phyloP scores from a whole-genome alignment of 306 rosid genomes.

The Sophora flavescens region DNA sequence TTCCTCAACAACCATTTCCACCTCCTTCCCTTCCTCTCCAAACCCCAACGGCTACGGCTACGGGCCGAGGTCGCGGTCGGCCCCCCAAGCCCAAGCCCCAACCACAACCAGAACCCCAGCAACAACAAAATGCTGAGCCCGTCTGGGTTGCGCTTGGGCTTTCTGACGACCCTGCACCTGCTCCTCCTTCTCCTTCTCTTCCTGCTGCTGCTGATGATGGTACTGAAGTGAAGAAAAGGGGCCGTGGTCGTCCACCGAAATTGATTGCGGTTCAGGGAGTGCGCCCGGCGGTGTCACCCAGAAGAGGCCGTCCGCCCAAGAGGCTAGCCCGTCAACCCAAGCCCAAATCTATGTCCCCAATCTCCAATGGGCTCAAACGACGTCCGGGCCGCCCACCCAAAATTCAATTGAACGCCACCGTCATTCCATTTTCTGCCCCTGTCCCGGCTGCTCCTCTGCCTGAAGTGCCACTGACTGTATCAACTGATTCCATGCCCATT shows the following conservation, averaged over 20 bases:
- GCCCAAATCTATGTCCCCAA: conserved; percentile 61
- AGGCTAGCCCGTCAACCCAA: conserved; percentile 67
- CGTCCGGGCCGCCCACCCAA: conserved; percentile 85
- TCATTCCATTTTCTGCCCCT: conserved; percentile 58
- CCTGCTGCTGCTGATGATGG: background rate
- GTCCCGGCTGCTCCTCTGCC: background rate
- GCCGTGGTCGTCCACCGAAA: conserved; percentile 61
- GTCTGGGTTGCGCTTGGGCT: conserved; percentile 55
- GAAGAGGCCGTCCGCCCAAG: conserved; percentile 57
- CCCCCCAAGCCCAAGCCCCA: conserved; percentile 65
- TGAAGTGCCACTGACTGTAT: background rate
- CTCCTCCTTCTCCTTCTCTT: too few species aligned
- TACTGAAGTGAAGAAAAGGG: conserved; percentile 30
- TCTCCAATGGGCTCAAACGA: conserved; percentile 56
- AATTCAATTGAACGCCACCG: conserved; percentile 51
- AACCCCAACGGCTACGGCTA: background rate
- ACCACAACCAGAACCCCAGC: background rate
- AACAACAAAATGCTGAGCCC: conserved; percentile 35
- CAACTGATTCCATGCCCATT: background rate
- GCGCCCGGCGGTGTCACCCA: conserved; percentile 32
- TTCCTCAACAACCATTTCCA: background rate
- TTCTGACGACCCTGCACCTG: conserved; percentile 40
- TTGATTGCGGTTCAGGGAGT: conserved; percentile 1
- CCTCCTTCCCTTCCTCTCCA: conserved; percentile 3
- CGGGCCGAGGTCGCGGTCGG: conserved; percentile 49